phyloP scores from a whole-genome alignment of 2,329 filamentous ascomycete genomes.

The Fusarium falciforme region DNA sequence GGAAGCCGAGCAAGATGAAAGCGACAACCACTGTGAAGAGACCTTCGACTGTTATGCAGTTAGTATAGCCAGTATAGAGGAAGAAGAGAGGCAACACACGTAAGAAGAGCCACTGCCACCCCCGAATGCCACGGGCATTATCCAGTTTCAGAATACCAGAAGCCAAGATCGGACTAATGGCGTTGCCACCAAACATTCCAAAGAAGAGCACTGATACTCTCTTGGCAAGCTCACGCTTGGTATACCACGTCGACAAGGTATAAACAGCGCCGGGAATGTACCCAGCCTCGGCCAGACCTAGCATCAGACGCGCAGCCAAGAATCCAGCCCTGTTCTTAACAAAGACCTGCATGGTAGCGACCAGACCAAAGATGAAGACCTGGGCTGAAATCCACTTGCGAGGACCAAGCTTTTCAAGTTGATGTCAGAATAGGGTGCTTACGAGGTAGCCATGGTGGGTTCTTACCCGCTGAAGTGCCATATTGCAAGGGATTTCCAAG shows the following conservation, averaged over 20 bases:
- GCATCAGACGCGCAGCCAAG: conserved; percentile 55
- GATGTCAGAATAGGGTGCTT: background rate
- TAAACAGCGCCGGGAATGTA: conserved; percentile 64
- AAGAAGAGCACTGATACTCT: conserved; percentile 64
- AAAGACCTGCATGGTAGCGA: conserved; percentile 58
- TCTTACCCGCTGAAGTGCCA: conserved; percentile 51
- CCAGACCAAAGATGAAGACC: conserved; percentile 59
- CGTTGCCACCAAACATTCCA: conserved; percentile 64
- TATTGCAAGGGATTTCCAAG: conserved; percentile 63
- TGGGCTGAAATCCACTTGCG: conserved; percentile 60
- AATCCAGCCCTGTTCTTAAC: conserved; percentile 58
- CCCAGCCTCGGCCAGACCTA: conserved; percentile 62
- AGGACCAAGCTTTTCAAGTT: background rate
- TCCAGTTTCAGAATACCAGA: conserved; percentile 60
- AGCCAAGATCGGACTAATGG: conserved; percentile 60
- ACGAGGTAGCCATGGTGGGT: too few species aligned
- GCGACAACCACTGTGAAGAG: conserved; percentile 56
- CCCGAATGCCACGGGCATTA: conserved; percentile 52
- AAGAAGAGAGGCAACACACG: conserved; percentile 45
- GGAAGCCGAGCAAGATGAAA: conserved; percentile 53
- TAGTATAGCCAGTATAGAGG: background rate
- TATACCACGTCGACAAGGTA: conserved; percentile 64
- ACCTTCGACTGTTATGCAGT: conserved; percentile 53
- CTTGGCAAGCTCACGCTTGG: conserved; percentile 56
- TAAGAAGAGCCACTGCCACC: conserved; percentile 64